Evolutionary conservation across 257 asterid species (phyloP).

Genomic region (Solanum peruvianum): DNA sequence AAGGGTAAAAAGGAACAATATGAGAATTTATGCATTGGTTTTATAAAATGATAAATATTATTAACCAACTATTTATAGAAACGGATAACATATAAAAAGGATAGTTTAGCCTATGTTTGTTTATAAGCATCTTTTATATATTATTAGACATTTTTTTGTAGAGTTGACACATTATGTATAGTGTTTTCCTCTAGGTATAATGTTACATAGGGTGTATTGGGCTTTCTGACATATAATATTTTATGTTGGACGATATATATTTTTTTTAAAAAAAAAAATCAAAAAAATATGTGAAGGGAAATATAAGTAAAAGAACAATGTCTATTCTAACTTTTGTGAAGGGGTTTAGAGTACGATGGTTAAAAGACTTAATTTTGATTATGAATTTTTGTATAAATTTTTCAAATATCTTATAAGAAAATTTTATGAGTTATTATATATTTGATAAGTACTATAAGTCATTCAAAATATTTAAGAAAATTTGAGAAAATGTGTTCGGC

Average conservation of each 20-base stretch:
- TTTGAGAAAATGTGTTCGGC: neutral
- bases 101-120: neutral
- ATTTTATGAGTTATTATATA: neutral
- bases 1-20: too few species aligned
- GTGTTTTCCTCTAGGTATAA: neutral
- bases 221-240: neutral
- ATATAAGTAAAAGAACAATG: neutral
- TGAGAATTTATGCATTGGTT: too few species aligned
- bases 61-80: too few species aligned
- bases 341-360: neutral
- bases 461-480: neutral
- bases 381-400: neutral
- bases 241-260: neutral
- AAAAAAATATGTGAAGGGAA: neutral
- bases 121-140: neutral
- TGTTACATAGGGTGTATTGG: neutral
- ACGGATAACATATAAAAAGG: too few species aligned
- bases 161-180: neutral
- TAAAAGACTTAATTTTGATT: neutral
- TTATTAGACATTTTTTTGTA: neutral
- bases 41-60: too few species aligned
- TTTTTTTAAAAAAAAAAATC: fast-evolving
- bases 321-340: neutral
- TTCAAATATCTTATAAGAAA: neutral
- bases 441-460: neutral